Evolutionary conservation across 306 rosid genomes (phyloP).

Genomic region (Lathyrus sativus): DNA sequence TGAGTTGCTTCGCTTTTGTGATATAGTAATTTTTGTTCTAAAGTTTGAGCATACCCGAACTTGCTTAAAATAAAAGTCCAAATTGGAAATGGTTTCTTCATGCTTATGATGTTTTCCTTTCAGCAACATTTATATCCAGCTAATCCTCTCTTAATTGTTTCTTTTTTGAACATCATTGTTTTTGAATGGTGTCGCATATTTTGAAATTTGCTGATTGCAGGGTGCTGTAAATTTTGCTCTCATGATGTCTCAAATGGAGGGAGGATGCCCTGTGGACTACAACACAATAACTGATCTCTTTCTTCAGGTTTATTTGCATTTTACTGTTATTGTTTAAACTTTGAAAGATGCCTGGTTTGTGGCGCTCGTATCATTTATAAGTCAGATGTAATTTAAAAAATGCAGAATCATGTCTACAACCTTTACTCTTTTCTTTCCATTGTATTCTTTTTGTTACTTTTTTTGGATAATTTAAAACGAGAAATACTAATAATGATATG

Average conservation of each 20-base stretch:
- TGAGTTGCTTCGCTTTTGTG: conserved; percentile 32
- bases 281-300: conserved; percentile 93
- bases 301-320: conserved; percentile 75
- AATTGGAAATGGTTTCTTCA: conserved; percentile 29
- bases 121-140: conserved; percentile 11
- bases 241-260: conserved; percentile 99
- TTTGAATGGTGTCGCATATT: conserved; percentile 2
- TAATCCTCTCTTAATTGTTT: conserved; percentile 1
- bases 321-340: conserved; percentile 15
- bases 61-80: conserved; percentile 31
- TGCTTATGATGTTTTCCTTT: conserved; percentile 39
- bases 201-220: conserved; percentile 46
- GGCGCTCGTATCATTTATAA: background rate
- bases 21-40: conserved; percentile 27
- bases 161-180: conserved; percentile 6
- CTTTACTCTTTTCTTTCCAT: conserved; percentile 1
- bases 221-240: conserved; percentile 97
- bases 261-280: conserved; percentile 95
- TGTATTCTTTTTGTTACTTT: conserved; percentile 12
- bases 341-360: conserved; percentile 7
- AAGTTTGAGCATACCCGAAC: conserved; percentile 16
- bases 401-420: background rate
- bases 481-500: background rate
- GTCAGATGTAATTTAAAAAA: conserved; percentile 7
- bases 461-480: conserved; percentile 15